These are phyloP conservation scores for Nymphaea thermarum DNA, from an alignment of 164 flowering plant species.

Conservation along the genomic window DNA sequence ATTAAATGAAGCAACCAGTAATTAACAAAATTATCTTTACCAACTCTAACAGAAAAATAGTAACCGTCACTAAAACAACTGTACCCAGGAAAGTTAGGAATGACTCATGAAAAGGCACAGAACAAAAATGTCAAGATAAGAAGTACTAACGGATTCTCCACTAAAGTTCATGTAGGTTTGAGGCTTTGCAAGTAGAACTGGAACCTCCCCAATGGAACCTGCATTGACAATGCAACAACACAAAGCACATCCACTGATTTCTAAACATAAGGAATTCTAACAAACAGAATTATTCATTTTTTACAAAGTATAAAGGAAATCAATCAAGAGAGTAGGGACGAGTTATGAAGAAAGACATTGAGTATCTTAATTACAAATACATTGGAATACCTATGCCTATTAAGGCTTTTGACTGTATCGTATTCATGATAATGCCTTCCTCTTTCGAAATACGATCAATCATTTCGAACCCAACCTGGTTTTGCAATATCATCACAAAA, in stretches of 20 bases:
- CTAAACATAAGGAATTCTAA: neutral
- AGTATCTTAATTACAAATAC: neutral
- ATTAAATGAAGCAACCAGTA: no score
- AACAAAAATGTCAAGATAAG: neutral
- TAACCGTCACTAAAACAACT: no score
- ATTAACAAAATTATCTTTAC: no score
- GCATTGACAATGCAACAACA: conserved; percentile 14
- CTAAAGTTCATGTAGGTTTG: conserved; percentile 94
- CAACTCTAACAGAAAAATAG: no score
- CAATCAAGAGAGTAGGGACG: neutral
- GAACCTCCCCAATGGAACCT: conserved; percentile 97
- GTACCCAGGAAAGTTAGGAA: neutral
- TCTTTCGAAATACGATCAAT: conserved; percentile 64
- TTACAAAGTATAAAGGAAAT: neutral
- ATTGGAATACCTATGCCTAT: conserved; percentile 71
- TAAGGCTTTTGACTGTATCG: conserved; percentile 90
- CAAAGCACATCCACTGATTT: neutral
- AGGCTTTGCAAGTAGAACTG: conserved; percentile 77
- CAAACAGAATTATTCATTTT: neutral
- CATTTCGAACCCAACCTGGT: conserved; percentile 97
- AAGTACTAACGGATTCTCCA: conserved; percentile 76
- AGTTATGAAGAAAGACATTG: neutral
- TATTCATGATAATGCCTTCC: conserved; percentile 69
- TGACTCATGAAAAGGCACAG: neutral
- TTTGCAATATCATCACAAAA: neutral